These are phyloP conservation scores for Serendipita sp. DNA, from an alignment of 768 basidiomycete species.

Conservation along the genomic window DNA sequence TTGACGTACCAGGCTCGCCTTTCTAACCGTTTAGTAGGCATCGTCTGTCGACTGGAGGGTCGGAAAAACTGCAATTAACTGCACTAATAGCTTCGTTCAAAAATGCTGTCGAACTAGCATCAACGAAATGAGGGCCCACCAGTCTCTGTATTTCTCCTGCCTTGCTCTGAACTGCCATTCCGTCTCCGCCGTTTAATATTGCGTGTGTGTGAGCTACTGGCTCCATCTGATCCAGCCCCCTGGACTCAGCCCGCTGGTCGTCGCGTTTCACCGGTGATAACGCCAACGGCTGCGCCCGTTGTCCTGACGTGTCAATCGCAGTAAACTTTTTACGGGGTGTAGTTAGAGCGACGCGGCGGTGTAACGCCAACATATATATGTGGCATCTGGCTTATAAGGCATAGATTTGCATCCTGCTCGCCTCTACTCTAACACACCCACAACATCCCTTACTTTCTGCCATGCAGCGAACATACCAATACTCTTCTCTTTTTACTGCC, in stretches of 20 bases:
- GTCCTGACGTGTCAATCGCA: too few species aligned
- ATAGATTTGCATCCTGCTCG: too few species aligned
- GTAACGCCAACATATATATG: too few species aligned
- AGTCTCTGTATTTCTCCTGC: background rate
- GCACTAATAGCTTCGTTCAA: slow-evolving; percentile 88
- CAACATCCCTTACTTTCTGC: background rate
- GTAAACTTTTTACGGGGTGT: too few species aligned
- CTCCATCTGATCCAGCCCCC: too few species aligned
- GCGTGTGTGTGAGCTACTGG: too few species aligned
- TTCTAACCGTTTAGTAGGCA: slow-evolving; percentile 37
- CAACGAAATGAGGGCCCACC: background rate
- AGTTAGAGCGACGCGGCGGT: too few species aligned
- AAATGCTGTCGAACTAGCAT: slow-evolving; percentile 55
- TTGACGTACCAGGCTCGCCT: background rate
- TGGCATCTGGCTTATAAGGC: too few species aligned
- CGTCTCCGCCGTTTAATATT: too few species aligned
- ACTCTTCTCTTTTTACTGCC: slow-evolving; percentile 5
- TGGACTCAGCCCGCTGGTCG: background rate
- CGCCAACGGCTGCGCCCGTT: too few species aligned
- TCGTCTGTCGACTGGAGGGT: slow-evolving; percentile 80
- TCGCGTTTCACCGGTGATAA: background rate
- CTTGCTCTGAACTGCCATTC: too few species aligned
- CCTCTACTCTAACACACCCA: background rate
- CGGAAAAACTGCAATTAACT: slow-evolving; percentile 85
- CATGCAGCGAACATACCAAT: background rate